These are phyloP conservation scores for Lodderomyces theae DNA, from an alignment of 1,139 yeast species.

Conservation along the genomic window DNA sequence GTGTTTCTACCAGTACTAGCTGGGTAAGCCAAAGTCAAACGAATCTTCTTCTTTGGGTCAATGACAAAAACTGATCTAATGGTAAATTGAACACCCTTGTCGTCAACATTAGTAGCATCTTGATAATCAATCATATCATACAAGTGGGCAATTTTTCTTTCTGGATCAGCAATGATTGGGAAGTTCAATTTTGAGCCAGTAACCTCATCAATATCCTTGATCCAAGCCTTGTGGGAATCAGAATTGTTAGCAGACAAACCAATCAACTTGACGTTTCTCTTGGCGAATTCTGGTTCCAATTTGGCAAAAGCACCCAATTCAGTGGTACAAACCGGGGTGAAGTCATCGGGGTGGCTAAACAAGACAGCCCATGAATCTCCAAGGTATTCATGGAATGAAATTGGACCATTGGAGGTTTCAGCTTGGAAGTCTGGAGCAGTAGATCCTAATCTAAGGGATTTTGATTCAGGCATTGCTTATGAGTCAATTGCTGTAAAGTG, in stretches of 20 bases:
- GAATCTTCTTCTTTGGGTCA: conserved; percentile 73
- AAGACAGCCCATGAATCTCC: conserved; percentile 77
- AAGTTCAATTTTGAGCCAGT: conserved; percentile 64
- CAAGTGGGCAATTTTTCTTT: conserved; percentile 62
- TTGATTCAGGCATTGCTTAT: conserved; percentile 1
- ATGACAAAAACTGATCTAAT: conserved; percentile 81
- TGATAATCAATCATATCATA: conserved; percentile 86
- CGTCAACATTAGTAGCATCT: conserved; percentile 75
- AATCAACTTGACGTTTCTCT: conserved; percentile 72
- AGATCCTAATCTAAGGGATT: conserved; percentile 51
- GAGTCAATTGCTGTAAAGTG: not conserved
- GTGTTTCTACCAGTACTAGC: conserved; percentile 88
- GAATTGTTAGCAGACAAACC: conserved; percentile 76
- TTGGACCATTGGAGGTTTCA: conserved; percentile 70
- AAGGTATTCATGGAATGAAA: conserved; percentile 72
- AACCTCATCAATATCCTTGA: conserved; percentile 77
- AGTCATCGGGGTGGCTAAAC: conserved; percentile 85
- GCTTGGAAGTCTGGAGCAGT: conserved; percentile 79
- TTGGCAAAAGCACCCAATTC: conserved; percentile 87
- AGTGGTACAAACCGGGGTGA: conserved; percentile 88
- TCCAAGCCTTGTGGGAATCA: conserved; percentile 74
- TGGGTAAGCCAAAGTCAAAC: conserved; percentile 75
- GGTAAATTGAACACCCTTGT: conserved; percentile 69
- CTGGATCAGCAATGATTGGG: conserved; percentile 80
- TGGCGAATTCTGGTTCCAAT: conserved; percentile 76